A percentile compares a stretch with the other conserved stretches of the same genome.
Conservation (phyloP, 306 rosid genomes). For the Hippophae rhamnoides region DNA sequence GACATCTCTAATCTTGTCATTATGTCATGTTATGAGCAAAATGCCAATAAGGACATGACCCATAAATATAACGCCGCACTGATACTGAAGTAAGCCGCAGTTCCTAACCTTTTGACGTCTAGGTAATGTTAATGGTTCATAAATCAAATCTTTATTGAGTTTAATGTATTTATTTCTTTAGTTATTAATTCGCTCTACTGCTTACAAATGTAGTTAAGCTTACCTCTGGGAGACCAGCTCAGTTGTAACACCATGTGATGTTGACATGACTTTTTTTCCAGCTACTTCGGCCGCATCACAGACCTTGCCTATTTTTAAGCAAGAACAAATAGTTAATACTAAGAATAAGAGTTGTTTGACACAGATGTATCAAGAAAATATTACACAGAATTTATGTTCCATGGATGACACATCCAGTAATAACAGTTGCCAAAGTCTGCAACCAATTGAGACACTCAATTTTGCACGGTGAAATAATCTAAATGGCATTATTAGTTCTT, state of each 20-base stretch:
- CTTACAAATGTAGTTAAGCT: constrained; percentile 16
- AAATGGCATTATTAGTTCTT: neutral
- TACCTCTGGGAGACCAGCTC: constrained; percentile 80
- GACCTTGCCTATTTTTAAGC: constrained; percentile 53
- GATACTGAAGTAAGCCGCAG: neutral
- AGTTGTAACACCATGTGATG: constrained; percentile 77
- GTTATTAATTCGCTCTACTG: constrained; percentile 3
- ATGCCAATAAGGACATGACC: no score
- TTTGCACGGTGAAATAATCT: neutral
- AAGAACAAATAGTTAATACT: constrained; percentile 5
- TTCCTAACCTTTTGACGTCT: neutral
- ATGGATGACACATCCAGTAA: neutral
- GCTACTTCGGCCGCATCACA: constrained; percentile 90
- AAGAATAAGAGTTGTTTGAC: no score
- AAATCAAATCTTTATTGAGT: no score
- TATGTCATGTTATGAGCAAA: no score
- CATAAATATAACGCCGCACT: no score
- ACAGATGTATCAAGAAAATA: neutral
- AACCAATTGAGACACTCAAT: neutral
- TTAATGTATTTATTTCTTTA: neutral
- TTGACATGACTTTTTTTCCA: constrained; percentile 85
- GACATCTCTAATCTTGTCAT: no score
- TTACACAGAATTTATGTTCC: neutral
- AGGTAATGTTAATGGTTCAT: no score
- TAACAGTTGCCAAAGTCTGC: neutral